These are phyloP conservation scores for Fusarium luffae DNA, from an alignment of 2,329 filamentous ascomycete species.

Conservation along the genomic window DNA sequence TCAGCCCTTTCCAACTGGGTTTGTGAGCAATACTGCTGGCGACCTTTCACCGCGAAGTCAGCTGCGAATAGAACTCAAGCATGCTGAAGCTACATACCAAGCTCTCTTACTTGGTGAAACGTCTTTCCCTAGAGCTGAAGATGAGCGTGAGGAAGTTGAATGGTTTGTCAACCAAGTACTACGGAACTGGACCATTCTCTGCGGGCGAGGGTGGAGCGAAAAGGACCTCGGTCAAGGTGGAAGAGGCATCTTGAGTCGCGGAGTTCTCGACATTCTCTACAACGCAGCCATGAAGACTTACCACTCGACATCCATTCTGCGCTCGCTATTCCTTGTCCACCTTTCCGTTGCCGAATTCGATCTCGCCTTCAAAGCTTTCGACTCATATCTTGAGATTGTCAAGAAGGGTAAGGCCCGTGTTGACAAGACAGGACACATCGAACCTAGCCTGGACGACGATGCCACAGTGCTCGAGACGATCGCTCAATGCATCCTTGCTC, in stretches of 20 bases:
- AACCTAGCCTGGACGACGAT: conserved; percentile 81
- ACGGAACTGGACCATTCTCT: conserved; percentile 85
- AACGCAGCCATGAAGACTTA: conserved; percentile 92
- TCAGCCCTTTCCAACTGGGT: conserved; percentile 67
- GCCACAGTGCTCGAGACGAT: conserved; percentile 80
- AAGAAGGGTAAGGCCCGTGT: conserved; percentile 85
- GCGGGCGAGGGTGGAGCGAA: conserved; percentile 82
- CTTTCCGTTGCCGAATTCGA: conserved; percentile 91
- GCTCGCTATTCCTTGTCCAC: conserved; percentile 89
- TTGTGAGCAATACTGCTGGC: conserved; percentile 54
- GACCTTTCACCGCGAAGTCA: conserved; percentile 69
- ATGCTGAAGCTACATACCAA: conserved; percentile 83
- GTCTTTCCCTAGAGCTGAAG: conserved; percentile 84
- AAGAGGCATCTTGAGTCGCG: conserved; percentile 77
- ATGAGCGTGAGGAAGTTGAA: conserved; percentile 83
- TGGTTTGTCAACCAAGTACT: conserved; percentile 82
- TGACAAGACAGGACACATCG: conserved; percentile 78
- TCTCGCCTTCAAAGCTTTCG: conserved; percentile 87
- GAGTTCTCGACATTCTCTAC: conserved; percentile 88
- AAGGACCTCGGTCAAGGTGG: conserved; percentile 84
- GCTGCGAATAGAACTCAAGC: conserved; percentile 80
- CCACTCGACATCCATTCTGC: conserved; percentile 89
- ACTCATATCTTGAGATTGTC: conserved; percentile 91
- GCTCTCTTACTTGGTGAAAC: conserved; percentile 80
- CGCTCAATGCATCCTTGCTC: conserved; percentile 79